A percentile compares a stretch with the other conserved stretches of the same genome.
Conservation (phyloP, 179 eudicot genomes). For the Pouteria campechiana region DNA sequence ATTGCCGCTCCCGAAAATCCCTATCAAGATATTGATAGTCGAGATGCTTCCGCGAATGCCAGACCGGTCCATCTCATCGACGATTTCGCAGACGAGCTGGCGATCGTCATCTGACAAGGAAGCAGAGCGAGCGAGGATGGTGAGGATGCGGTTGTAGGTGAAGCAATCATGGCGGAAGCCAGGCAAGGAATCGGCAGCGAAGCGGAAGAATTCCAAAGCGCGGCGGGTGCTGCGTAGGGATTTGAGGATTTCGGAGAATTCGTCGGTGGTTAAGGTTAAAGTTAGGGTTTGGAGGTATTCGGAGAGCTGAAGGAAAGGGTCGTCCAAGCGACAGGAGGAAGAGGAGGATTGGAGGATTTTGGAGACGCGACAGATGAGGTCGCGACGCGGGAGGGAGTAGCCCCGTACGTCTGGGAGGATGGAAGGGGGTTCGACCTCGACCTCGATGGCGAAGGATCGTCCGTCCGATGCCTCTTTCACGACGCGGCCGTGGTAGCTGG, state of each 20-base stretch:
- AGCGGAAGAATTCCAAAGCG: constrained; percentile 58
- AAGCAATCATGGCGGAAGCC: constrained; percentile 55
- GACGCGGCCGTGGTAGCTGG: constrained; percentile 69
- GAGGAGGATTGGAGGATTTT: constrained; percentile 21
- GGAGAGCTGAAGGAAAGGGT: constrained; percentile 41
- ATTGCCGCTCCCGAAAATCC: constrained; percentile 29
- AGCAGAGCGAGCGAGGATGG: constrained; percentile 39
- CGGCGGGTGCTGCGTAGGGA: constrained; percentile 34
- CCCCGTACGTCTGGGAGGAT: constrained; percentile 51
- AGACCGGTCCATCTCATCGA: constrained; percentile 45
- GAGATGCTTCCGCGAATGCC: constrained; percentile 54
- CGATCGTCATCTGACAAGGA: constrained; percentile 21
- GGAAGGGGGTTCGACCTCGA: constrained; percentile 35
- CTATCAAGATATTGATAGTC: constrained; percentile 73
- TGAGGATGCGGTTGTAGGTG: constrained; percentile 61
- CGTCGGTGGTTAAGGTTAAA: constrained; percentile 48
- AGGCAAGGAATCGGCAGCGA: constrained; percentile 44
- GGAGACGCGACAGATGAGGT: constrained; percentile 55
- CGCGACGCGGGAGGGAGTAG: constrained; percentile 74
- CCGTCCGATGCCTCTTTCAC: constrained; percentile 37
- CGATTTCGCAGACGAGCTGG: constrained; percentile 11
- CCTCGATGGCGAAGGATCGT: constrained; percentile 40
- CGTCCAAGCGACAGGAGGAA: constrained; percentile 24
- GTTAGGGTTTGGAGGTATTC: constrained; percentile 32
- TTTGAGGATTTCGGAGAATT: constrained; percentile 66